Evolutionary conservation across 768 basidiomycete genomes (phyloP).

Genomic region (Mrakia frigida): DNA sequence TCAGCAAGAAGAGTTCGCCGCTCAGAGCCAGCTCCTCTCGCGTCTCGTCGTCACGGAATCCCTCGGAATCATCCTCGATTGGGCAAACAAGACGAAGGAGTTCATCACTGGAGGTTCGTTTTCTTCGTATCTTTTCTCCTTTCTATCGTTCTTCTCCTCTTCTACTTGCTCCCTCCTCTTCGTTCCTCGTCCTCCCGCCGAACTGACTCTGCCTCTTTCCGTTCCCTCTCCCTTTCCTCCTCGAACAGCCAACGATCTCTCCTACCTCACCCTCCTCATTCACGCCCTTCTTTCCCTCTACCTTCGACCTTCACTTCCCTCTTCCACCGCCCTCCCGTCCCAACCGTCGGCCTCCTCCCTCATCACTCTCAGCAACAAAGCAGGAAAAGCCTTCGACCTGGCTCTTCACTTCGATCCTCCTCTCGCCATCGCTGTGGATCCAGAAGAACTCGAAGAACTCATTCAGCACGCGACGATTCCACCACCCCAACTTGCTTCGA

Average conservation of each 20-base stretch:
- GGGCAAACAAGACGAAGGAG: conserved; percentile 9
- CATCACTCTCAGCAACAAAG: not conserved
- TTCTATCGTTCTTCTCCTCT: too few species aligned
- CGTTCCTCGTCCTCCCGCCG: too few species aligned
- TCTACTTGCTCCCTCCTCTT: too few species aligned
- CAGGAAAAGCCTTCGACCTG: conserved; percentile 20
- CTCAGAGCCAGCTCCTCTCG: not conserved
- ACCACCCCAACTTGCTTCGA: not conserved
- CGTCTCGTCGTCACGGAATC: conserved; percentile 1
- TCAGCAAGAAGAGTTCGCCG: conserved; percentile 1
- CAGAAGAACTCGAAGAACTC: conserved; percentile 18
- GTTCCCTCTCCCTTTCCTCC: not conserved
- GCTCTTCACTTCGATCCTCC: conserved; percentile 4
- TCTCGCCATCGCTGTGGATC: conserved; percentile 9
- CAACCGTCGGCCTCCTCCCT: not conserved
- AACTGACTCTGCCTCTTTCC: not conserved
- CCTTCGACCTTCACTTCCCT: not conserved
- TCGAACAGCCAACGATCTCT: not conserved
- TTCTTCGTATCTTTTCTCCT: not conserved
- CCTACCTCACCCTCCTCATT: conserved; percentile 9
- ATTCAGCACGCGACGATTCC: conserved; percentile 2
- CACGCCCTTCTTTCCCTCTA: conserved; percentile 22
- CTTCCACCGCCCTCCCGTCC: not conserved
- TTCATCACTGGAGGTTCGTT: not conserved
- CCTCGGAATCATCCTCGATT: conserved; percentile 18